Evolutionary conservation across 257 asterid species (phyloP), one percentile per base, ranked within the genome.

Genomic region (Oldenlandia corymbosa): DNA sequence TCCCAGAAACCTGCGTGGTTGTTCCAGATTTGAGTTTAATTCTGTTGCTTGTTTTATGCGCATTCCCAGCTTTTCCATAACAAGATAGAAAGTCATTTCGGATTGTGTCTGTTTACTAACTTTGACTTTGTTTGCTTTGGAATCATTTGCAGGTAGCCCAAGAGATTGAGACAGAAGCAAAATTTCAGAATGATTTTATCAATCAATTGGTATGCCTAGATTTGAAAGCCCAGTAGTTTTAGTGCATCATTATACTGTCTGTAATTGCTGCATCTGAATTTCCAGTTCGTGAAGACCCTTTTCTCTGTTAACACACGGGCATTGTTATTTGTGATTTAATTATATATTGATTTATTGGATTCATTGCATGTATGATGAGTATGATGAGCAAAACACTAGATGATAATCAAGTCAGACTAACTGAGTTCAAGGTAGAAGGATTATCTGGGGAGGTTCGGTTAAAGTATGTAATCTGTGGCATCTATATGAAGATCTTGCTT

Each of bases 91-190:
- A 23, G 64, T 23, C 21, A 36, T n/a, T 62, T 69, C 64, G 37
- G 8, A 70, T 32, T 67, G 65, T 47, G 13, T 26, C 63, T 24
- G 7, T 63, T 37, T 45, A 12, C 52, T 34, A 18, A 56, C 24
- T 36, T 20, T 27, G 36, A 62, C 17, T 30, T 17, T 65, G 26
- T 42, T 64, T 58, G n/a, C 46, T 46, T 31, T 54, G 31, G 43
- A 48, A 59, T 16, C 18, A 5, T 56, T 71, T 80, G 74, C 91
- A 92, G 98, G 96, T 92, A 70, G 97, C 97, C 59, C 91, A 85
- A 80, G 99, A 92, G 37, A 92, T 92, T 39, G 79, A 77, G 46
- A 71, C 86, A 10, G 99, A 92, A 80, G 91, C 99, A 4, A 87
- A 78, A 75, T 82, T 42, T 68, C 99, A 92, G 81, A 92, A 85